Conservation (phyloP, 495 filamentous ascomycete species). For the Penicillium fimorum region DNA sequence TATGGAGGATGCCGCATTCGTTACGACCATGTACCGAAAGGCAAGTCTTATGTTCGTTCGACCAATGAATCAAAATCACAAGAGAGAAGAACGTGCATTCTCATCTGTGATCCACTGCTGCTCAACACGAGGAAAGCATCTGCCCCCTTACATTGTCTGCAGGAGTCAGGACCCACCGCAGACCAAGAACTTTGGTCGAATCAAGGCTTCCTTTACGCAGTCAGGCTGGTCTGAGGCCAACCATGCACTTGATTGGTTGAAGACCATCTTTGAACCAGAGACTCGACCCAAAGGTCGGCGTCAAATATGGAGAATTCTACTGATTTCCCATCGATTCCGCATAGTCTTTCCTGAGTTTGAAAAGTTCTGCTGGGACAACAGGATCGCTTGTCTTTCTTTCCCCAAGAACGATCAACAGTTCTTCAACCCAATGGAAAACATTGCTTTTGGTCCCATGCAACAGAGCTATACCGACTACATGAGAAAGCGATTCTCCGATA, state of each 20-base stretch:
- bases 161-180: conserved; percentile 1
- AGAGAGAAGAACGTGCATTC: not conserved
- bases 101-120: conserved; percentile 3
- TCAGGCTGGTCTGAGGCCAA: not conserved
- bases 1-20: not conserved
- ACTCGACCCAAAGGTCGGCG: not conserved
- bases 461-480: not conserved
- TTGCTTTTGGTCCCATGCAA: not conserved
- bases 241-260: conserved; percentile 2
- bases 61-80: not conserved
- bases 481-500: not conserved
- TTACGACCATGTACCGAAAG: not conserved
- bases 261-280: not conserved
- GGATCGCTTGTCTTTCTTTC: not conserved
- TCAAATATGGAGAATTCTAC: not conserved
- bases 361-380: not conserved
- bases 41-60: not conserved
- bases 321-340: conserved; percentile 1
- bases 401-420: not conserved
- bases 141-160: not conserved
- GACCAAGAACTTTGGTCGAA: not conserved
- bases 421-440: conserved; percentile 1
- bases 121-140: not conserved
- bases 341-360: not conserved
- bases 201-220: not conserved